Evolutionary conservation across 495 filamentous ascomycete genomes (phyloP).

Genomic region (Saxophila tyrrhenica): DNA sequence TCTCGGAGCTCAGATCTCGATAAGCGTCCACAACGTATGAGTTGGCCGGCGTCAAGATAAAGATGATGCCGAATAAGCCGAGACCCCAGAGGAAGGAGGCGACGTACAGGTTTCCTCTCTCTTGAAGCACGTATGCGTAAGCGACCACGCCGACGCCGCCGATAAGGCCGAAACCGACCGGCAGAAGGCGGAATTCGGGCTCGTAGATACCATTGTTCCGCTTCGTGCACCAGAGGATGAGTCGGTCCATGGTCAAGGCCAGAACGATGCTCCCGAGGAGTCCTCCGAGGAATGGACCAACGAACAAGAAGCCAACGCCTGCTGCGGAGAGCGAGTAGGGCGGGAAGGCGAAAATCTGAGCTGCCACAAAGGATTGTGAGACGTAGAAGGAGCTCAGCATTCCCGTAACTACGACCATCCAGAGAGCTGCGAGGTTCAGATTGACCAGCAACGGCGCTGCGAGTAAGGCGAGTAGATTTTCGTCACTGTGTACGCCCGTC

Average conservation of each 20-base stretch:
- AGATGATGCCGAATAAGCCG: neutral
- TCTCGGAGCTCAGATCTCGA: conserved; percentile 17
- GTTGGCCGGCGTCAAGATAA: neutral
- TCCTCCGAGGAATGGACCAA: neutral
- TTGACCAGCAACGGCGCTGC: neutral
- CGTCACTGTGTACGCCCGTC: neutral
- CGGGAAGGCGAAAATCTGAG: conserved; percentile 6
- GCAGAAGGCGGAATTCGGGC: neutral
- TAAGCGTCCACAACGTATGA: conserved; percentile 19
- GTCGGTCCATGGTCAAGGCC: neutral
- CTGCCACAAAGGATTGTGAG: neutral
- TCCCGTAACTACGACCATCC: neutral
- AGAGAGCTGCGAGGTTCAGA: neutral
- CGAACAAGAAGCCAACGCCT: conserved; percentile 21
- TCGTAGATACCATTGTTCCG: neutral
- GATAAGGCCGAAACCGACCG: neutral
- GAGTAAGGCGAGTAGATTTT: neutral
- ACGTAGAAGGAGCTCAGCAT: neutral
- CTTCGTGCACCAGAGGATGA: neutral
- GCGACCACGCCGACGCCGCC: neutral
- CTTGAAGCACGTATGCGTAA: neutral
- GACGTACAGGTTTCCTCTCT: neutral
- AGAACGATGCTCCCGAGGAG: neutral
- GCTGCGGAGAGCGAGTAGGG: conserved; percentile 20
- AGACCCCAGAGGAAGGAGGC: neutral